phyloP scores from a whole-genome alignment of 495 filamentous ascomycete species.

The Aspergillus heteromorphus region DNA sequence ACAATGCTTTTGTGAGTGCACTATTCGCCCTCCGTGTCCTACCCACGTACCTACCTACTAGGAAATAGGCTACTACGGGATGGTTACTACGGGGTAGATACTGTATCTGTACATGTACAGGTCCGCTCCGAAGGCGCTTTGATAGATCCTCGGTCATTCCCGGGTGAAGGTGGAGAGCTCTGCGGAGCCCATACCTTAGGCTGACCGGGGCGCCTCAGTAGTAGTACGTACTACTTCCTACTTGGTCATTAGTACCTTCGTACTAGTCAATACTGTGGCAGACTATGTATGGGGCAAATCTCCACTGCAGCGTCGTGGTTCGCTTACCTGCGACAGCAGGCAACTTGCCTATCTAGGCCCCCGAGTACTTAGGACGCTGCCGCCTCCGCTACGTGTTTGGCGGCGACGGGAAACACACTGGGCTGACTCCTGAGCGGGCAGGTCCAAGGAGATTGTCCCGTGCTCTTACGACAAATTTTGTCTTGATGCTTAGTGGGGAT shows the following conservation, averaged over 20 bases:
- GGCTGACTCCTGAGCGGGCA: not conserved
- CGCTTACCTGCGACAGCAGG: conserved; percentile 12
- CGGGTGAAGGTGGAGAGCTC: conserved; percentile 27
- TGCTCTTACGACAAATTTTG: not conserved
- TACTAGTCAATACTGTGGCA: no score
- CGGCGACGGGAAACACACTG: not conserved
- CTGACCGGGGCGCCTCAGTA: conserved; percentile 2
- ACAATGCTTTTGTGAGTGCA: not conserved
- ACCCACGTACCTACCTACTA: no score
- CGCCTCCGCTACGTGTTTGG: conserved; percentile 6
- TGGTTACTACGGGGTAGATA: no score
- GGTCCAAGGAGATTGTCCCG: not conserved
- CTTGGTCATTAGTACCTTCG: no score
- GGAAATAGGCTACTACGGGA: no score
- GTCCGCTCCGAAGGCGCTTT: not conserved
- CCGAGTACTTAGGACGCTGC: not conserved
- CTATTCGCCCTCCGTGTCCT: no score
- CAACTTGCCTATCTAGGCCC: not conserved
- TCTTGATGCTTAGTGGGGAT: no score
- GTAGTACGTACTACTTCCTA: no score
- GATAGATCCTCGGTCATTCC: conserved; percentile 25
- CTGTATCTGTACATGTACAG: not conserved
- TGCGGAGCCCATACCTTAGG: conserved; percentile 9
- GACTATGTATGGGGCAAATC: conserved; percentile 3
- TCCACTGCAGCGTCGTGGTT: conserved; percentile 7